Evolutionary conservation across 2,329 filamentous ascomycete species (phyloP).

Genomic region (Trichoderma koningiopsis): DNA sequence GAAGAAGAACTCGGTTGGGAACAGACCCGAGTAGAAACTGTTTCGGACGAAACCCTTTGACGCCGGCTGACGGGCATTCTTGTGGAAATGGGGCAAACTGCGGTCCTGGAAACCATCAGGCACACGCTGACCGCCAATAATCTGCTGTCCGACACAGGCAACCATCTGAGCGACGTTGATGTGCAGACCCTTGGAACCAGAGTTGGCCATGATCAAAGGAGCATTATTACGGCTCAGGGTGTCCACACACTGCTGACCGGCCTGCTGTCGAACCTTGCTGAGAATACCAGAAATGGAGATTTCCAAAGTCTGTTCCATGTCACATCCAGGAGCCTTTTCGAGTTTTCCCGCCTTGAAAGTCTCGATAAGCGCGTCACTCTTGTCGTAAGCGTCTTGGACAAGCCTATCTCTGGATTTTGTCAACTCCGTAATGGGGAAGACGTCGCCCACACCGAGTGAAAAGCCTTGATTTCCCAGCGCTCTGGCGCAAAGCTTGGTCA

Average conservation of each 20-base stretch:
- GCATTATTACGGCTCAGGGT: conserved; percentile 90
- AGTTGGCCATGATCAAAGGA: conserved; percentile 94
- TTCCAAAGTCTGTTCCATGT: conserved; percentile 89
- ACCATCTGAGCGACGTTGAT: conserved; percentile 99
- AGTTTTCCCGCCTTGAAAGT: conserved; percentile 79
- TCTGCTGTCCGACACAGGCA: conserved; percentile 94
- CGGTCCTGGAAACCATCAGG: conserved; percentile 95
- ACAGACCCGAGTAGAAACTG: conserved; percentile 92
- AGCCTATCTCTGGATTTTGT: conserved; percentile 73
- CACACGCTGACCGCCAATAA: conserved; percentile 92
- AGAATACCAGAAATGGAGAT: conserved; percentile 88
- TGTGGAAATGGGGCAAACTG: conserved; percentile 91
- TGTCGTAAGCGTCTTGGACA: conserved; percentile 74
- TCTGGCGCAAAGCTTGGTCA: conserved; percentile 87
- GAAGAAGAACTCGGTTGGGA: conserved; percentile 92
- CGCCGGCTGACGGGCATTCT: conserved; percentile 86
- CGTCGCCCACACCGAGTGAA: conserved; percentile 93
- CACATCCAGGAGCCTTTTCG: conserved; percentile 83
- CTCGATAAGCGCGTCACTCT: conserved; percentile 81
- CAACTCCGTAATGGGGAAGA: conserved; percentile 77
- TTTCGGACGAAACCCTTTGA: conserved; percentile 97
- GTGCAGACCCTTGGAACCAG: conserved; percentile 92
- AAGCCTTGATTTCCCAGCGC: conserved; percentile 90
- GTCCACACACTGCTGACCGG: conserved; percentile 86
- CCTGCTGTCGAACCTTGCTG: conserved; percentile 86